Percentiles rank a stretch among this genome's conserved stretches.
These are phyloP conservation scores for Diphasiastrum complanatum DNA, from an alignment of 83 land plant genomes.

Conservation along the genomic window DNA sequence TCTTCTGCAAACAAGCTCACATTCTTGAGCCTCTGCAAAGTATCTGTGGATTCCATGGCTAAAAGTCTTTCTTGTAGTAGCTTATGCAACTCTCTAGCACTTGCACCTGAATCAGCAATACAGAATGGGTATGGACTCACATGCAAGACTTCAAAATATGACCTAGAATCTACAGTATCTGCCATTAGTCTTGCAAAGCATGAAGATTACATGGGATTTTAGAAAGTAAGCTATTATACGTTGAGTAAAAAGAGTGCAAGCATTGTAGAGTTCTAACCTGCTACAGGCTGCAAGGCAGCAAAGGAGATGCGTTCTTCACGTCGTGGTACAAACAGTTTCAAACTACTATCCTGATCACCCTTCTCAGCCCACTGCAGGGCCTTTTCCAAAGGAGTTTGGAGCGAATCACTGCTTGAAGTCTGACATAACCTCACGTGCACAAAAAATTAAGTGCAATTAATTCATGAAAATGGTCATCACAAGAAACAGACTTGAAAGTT, in stretches of 20 bases:
- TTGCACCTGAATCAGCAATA: constrained; percentile 18
- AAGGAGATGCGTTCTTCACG: constrained; percentile 31
- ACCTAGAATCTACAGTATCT: too few relatives aligned
- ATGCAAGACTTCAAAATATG: too few relatives aligned
- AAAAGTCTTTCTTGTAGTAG: constrained; percentile 30
- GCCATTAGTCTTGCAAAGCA: too few relatives aligned
- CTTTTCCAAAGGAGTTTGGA: constrained; percentile 31
- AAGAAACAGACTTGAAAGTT: too few relatives aligned
- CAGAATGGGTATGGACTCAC: too few relatives aligned
- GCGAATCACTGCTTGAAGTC: constrained; percentile 24
- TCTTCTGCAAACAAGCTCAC: constrained; percentile 23
- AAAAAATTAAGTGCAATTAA: background rate
- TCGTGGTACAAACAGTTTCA: constrained; percentile 17
- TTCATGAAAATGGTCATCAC: too few relatives aligned
- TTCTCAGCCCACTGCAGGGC: constrained; percentile 40
- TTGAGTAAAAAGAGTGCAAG: background rate
- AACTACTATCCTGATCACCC: constrained; percentile 5
- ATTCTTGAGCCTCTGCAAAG: constrained; percentile 18
- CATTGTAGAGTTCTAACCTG: constrained; percentile 15
- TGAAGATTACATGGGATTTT: background rate
- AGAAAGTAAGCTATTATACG: background rate
- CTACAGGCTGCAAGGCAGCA: constrained; percentile 35
- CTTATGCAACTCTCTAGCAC: constrained; percentile 30
- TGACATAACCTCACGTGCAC: background rate
- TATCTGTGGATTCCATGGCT: constrained; percentile 28